phyloP scores from a whole-genome alignment of 306 rosid species.

The Cicer cuneatum region DNA sequence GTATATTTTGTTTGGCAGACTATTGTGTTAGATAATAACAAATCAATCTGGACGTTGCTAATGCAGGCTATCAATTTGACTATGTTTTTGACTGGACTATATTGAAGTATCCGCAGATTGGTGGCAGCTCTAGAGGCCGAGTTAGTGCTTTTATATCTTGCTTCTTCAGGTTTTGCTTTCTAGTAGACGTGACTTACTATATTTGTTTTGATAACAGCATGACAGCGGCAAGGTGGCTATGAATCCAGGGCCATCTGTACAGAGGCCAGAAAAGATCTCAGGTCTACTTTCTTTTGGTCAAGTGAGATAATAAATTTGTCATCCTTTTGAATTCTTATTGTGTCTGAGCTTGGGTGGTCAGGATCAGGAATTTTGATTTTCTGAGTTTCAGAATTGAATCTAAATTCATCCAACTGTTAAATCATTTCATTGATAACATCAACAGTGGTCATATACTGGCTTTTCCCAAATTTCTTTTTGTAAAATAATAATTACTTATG shows the following conservation, averaged over 20 bases:
- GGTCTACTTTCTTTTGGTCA: constrained; percentile 56
- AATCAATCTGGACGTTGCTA: constrained; percentile 44
- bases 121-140: constrained; percentile 80
- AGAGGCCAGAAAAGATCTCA: constrained; percentile 83
- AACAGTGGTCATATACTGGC: constrained; percentile 23
- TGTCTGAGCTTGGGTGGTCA: background rate
- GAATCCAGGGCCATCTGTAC: constrained; percentile 78
- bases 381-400: constrained; percentile 23
- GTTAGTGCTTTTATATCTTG: constrained; percentile 53
- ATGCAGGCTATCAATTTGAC: constrained; percentile 91
- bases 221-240: constrained; percentile 74
- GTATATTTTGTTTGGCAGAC: constrained; percentile 36
- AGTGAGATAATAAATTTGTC: constrained; percentile 39
- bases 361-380: constrained; percentile 22
- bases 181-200: constrained; percentile 46
- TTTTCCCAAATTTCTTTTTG: background rate
- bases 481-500: constrained; percentile 36
- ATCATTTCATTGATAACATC: constrained; percentile 25
- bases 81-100: constrained; percentile 92
- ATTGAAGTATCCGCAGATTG: constrained; percentile 82
- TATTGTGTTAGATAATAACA: constrained; percentile 14
- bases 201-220: constrained; percentile 58
- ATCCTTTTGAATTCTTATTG: constrained; percentile 21
- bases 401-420: constrained; percentile 28
- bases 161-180: constrained; percentile 33